Base-by-base conservation (phyloP, 495 filamentous ascomycete species). In the Trichodelitschia bisporula region DNA sequence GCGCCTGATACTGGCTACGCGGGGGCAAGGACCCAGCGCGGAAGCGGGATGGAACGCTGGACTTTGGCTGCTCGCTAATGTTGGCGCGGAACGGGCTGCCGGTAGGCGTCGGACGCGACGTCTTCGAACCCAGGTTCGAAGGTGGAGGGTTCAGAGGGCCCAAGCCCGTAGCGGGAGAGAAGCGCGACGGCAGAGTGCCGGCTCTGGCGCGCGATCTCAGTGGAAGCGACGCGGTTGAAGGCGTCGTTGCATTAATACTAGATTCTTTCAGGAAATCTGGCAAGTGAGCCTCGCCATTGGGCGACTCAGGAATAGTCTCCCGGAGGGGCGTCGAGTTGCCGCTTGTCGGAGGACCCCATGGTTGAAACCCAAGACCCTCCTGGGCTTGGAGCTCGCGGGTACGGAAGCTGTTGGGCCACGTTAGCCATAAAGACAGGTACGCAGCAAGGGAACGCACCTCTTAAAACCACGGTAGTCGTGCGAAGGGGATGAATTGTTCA, bases 371-470 rank as follows among this genome's bases (percentile, higher is more conserved):
- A 36, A 89, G 51, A 25, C 82, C 83, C 61, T 95, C 89, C 55
- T 95, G 82, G 21, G 82, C 82, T 56, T 95, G 89, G 37, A 95
- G 92, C 48, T 97, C 86, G 50, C 86, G 66, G 24, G 89, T 80
- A 38, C 84, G 91, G 43, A 30, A 30, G 40, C 27, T 27, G 30
- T 28, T 36, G 26, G 35, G 36, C 37, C 17, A 36, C 86, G 68
- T 58, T 93, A 93, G 31, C 83, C 77, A 51, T 75, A 97, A 28
- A 95, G 53, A 41, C 75, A 50, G 54, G 67, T 50, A 50, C 73
- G 69, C 45, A 68, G n/a, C n/a, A n/a, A n/a, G n/a, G n/a, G n/a
- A n/a, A n/a, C n/a, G n/a, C n/a, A n/a, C n/a, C n/a, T n/a, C n/a
- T n/a, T n/a, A n/a, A n/a, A n/a, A n/a, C n/a, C n/a, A n/a, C n/a